Percentiles rank a stretch among this genome's conserved stretches.
These are phyloP conservation scores for Draba incana DNA, from an alignment of 345 rosid species.

Conservation along the genomic window DNA sequence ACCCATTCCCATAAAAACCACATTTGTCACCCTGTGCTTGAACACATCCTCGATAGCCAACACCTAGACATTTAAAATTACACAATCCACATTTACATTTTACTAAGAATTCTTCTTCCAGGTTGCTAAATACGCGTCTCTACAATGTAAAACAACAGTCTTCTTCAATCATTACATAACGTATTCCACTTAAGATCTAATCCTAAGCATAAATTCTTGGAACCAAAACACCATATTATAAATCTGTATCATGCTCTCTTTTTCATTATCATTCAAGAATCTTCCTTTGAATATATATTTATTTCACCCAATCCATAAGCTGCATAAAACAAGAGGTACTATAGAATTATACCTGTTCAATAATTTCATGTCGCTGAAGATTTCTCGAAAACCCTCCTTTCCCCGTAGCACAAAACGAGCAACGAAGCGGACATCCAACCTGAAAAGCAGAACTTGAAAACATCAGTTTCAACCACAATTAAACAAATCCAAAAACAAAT, in stretches of 20 bases:
- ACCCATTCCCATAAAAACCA: slow-evolving; percentile 99
- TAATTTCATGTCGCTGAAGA: slow-evolving; percentile 83
- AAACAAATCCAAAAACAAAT: slow-evolving; percentile 20
- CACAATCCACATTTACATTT: slow-evolving; percentile 4
- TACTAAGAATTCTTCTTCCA: background rate
- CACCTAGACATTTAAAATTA: slow-evolving; percentile 51
- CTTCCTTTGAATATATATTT: background rate
- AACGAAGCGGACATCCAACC: slow-evolving; percentile 96
- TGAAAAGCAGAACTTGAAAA: slow-evolving; percentile 41
- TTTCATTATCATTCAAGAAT: background rate
- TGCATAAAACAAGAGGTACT: slow-evolving; percentile 26
- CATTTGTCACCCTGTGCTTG: slow-evolving; percentile 92
- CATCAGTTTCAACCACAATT: slow-evolving; percentile 14
- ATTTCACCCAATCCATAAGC: slow-evolving; percentile 12
- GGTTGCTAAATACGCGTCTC: background rate
- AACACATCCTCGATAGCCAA: slow-evolving; percentile 89
- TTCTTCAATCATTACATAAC: slow-evolving; percentile 10
- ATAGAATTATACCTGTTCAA: slow-evolving; percentile 69
- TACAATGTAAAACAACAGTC: background rate
- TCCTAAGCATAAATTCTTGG: background rate
- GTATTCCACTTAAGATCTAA: background rate
- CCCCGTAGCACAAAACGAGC: slow-evolving; percentile 99
- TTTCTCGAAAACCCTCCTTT: slow-evolving; percentile 96
- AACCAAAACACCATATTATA: slow-evolving; percentile 18
- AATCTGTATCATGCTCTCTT: slow-evolving; percentile 11